Evolutionary conservation across 2,329 filamentous ascomycete species (phyloP).

Genomic region (Ceratocystis diversiconidia): DNA sequence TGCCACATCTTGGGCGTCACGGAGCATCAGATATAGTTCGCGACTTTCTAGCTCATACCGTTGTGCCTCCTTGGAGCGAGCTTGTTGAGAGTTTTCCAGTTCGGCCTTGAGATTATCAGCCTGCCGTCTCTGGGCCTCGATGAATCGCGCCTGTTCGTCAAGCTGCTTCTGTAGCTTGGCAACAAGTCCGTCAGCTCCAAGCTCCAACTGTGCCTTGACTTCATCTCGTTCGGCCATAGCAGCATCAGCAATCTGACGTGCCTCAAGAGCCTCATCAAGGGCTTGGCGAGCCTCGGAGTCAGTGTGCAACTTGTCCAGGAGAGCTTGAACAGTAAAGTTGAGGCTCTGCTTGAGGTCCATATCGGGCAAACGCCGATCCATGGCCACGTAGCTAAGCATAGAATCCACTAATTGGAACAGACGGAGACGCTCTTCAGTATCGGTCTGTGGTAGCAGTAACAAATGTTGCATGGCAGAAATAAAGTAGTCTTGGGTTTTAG

Average conservation of each 20-base stretch:
- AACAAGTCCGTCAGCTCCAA: conserved; percentile 86
- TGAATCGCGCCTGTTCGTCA: conserved; percentile 83
- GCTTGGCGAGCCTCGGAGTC: conserved; percentile 89
- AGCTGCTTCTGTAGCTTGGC: conserved; percentile 84
- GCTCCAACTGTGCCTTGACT: conserved; percentile 72
- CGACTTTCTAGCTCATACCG: conserved; percentile 90
- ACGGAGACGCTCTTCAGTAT: conserved; percentile 76
- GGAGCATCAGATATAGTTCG: conserved; percentile 94
- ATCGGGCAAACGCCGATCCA: conserved; percentile 88
- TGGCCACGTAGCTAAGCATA: conserved; percentile 98
- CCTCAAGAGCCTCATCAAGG: conserved; percentile 79
- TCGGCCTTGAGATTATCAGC: conserved; percentile 81
- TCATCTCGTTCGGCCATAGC: conserved; percentile 95
- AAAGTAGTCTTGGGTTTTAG: conserved; percentile 86
- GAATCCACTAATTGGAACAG: conserved; percentile 97
- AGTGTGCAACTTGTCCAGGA: conserved; percentile 90
- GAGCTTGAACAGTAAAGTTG: conserved; percentile 90
- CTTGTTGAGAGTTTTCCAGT: conserved; percentile 68
- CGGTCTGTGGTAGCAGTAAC: conserved; percentile 79
- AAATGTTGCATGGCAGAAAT: conserved; percentile 89
- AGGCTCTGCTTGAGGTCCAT: conserved; percentile 97
- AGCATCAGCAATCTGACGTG: conserved; percentile 83
- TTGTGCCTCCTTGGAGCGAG: conserved; percentile 81
- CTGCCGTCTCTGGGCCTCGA: conserved; percentile 75
- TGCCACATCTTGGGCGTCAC: conserved; percentile 91